Evolutionary conservation across 2,329 filamentous ascomycete genomes (phyloP), one percentile per base, ranked within the genome.

Genomic region (Penicillium sp.): DNA sequence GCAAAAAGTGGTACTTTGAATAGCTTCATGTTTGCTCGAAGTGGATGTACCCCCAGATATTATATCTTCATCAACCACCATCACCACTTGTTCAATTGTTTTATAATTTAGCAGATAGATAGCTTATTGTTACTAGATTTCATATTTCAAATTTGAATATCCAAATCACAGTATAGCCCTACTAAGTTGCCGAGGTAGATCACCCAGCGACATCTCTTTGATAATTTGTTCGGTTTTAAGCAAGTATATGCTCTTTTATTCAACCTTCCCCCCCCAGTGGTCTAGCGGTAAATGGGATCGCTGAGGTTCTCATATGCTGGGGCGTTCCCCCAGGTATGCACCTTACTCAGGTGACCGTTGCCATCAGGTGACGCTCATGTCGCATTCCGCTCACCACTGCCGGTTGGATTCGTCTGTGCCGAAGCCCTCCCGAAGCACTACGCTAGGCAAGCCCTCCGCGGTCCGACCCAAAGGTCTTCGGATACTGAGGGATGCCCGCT

Each of bases 231-330:
- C 19, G 29, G 9, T 25, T 42, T 16, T 34, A 3, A 33, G 12
- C 1, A 11, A 14, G 3, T 7, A 2, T 1, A 1, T 14, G 3
- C 3, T 9, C 12, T 3, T 18, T 13, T 9, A n/a, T n/a, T 6
- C 6, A 33, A 33, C 30, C 37, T 16, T 22, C 40, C 30, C 29
- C 19, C 30, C 40, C 40, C 13, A 42, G 40, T 42, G 40, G 40
- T 8, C 19, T 8, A 41, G 37, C 16, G 33, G 33, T 35, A 19
- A 35, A 35, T 18, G 14, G 33, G 33, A 18, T 35, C 14, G 31
- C 14, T 14, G 31, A 14, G 31, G 14, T n/a, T n/a, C 14, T 5
- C n/a, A 16, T 7, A n/a, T 34, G 31, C 31, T 3, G 31, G 31
- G 31, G 31, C 18, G 31, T 14, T 34, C n/a, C 31, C 13, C 31